phyloP scores from a whole-genome alignment of 2,329 filamentous ascomycete species.

The Fusarium oxysporum region DNA sequence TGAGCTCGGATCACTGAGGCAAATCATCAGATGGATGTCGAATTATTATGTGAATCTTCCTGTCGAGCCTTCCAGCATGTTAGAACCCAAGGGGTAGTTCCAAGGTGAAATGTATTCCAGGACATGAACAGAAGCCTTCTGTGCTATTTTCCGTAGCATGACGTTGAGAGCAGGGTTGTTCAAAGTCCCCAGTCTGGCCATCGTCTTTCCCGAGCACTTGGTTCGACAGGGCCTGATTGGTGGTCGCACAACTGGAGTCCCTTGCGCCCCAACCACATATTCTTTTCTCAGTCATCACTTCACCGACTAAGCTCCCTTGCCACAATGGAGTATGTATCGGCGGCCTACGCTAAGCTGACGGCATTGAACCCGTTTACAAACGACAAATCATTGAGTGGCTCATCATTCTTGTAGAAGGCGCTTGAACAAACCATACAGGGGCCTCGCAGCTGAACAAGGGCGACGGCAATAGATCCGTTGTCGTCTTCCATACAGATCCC shows the following conservation, averaged over 20 bases:
- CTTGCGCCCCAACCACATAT: conserved; percentile 30
- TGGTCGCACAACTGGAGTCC: conserved; percentile 36
- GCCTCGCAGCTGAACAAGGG: conserved; percentile 37
- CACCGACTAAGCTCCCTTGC: conserved; percentile 39
- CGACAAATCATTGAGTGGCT: conserved; percentile 27
- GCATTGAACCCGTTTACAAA: conserved; percentile 12
- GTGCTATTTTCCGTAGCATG: conserved; percentile 18
- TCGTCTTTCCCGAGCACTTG: conserved; percentile 38
- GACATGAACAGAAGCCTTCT: not conserved
- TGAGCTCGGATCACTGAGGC: conserved; percentile 21
- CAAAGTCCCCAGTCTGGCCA: conserved; percentile 36
- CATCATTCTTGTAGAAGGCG: conserved; percentile 15
- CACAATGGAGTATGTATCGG: conserved; percentile 27
- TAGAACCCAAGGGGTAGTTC: not conserved
- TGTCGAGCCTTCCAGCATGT: not conserved
- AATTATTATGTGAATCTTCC: conserved; percentile 6
- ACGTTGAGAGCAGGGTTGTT: conserved; percentile 32
- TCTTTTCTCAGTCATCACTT: conserved; percentile 28
- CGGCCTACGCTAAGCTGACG: conserved; percentile 45
- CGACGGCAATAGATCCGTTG: conserved; percentile 11
- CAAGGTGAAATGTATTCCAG: not conserved
- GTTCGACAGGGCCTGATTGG: conserved; percentile 46
- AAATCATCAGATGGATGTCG: conserved; percentile 8
- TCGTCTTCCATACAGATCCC: conserved; percentile 9
- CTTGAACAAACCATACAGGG: conserved; percentile 17